Base-by-base conservation (phyloP, 805 yeast species). In the Candida orba region DNA sequence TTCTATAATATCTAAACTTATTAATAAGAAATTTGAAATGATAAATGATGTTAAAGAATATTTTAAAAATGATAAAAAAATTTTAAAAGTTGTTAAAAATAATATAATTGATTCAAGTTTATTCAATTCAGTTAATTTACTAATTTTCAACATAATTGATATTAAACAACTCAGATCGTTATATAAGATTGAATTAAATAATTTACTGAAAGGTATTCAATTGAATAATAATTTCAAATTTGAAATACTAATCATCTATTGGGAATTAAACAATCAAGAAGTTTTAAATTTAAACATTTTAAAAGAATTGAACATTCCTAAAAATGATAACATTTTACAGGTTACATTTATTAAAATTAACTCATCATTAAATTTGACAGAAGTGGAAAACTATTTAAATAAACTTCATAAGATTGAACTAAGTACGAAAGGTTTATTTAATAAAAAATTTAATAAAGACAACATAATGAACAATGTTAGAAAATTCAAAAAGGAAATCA, bases 101-200 rank as follows among this genome's bases (percentile, higher is more conserved):
- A 53, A 52, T 36, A 46, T 51, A 17, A 60, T 59, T 32, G 48
- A 57, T 23, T 57, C 64, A 4, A 40, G 47, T 2, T 37, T 36
- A 1, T 60, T 64, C 34, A 53, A 52, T 10, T 51, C 64, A 42
- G 51, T 62, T 0, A 68, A 65, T 40, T 27, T 67, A 3, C 42
- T 69, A 14, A 56, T 68, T 3, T 68, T 66, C 45, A 69, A 66
- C 44, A 58, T 69, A n/a, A 67, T 52, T 58, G 59, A 67, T 53
- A 44, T 47, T 55, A 44, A 62, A 47, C 46, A 64, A 52, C 44
- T 68, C 48, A 44, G 64, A 58, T 33, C 66, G 22, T 20, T 20
- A 47, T 53, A 64, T 52, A 38, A 42, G 22, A 9, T 39, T 5
- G 23, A 49, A 8, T 47, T 68, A 34, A 57, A 54, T n/a, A 67